Conservation (phyloP, 768 basidiomycete genomes). For the Agrocybe pediades region DNA sequence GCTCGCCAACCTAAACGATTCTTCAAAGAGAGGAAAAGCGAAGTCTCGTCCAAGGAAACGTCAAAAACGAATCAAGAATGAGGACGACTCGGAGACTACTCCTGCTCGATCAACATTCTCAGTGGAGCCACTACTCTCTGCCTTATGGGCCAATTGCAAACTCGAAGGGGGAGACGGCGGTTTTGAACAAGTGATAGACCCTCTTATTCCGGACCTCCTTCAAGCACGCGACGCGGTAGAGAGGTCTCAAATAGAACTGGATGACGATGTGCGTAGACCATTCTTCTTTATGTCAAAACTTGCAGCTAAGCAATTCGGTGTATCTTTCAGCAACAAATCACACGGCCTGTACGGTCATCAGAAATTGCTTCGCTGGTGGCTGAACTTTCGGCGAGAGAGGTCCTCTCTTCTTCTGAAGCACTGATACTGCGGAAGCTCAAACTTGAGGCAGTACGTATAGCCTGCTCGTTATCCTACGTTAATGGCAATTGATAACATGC, state of each 20-base stretch:
- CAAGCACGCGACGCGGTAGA: constrained; percentile 23
- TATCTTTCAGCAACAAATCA: constrained; percentile 6
- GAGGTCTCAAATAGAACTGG: constrained; percentile 19
- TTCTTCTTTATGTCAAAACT: neutral
- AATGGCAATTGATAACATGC: neutral
- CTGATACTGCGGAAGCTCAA: constrained; percentile 31
- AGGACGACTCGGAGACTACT: neutral
- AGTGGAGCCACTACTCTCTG: neutral
- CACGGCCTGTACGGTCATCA: constrained; percentile 13
- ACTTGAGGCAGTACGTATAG: constrained; percentile 25
- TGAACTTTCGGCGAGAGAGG: constrained; percentile 13
- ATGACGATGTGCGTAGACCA: constrained; percentile 21
- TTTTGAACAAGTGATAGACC: constrained; percentile 34
- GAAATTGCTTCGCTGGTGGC: constrained; percentile 31
- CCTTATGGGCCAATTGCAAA: neutral
- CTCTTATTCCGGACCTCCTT: constrained; percentile 28
- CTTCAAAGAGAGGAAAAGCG: neutral
- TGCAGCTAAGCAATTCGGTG: neutral
- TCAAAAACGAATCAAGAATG: neutral
- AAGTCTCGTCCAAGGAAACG: neutral
- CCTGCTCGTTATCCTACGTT: neutral
- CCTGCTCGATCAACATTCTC: constrained; percentile 11
- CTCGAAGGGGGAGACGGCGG: constrained; percentile 15
- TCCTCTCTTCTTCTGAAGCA: constrained; percentile 28
- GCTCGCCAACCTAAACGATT: too few species aligned